Evolutionary conservation across 225 moss, liverwort and hornwort genomes (phyloP).

Genomic region (Ulota crispa): DNA sequence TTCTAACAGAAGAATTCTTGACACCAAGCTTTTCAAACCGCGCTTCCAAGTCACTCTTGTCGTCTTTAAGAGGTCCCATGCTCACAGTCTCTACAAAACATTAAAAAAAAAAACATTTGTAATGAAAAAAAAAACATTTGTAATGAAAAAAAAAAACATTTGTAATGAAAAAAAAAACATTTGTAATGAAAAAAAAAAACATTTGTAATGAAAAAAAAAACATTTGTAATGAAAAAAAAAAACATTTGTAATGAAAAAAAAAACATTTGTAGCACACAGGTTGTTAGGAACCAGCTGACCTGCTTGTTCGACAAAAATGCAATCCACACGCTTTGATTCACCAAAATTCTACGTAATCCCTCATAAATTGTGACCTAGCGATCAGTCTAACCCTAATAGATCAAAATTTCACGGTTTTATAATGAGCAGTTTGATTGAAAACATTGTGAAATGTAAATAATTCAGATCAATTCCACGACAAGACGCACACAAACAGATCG

Average conservation of each 20-base stretch:
- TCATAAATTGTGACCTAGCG: background rate
- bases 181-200: no score
- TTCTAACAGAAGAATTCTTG: slow-evolving; percentile 32
- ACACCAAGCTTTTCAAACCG: slow-evolving; percentile 36
- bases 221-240: background rate
- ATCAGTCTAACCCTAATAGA: background rate
- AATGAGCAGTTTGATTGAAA: background rate
- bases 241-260: background rate
- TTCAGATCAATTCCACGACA: no score
- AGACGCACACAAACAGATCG: no score
- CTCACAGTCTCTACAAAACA: slow-evolving; percentile 24
- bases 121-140: background rate
- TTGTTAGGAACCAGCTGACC: background rate
- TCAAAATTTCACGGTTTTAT: background rate
- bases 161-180: background rate
- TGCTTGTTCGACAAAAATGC: background rate
- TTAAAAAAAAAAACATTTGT: background rate
- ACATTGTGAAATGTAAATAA: background rate
- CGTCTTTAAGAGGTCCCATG: slow-evolving; percentile 30
- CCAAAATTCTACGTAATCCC: background rate
- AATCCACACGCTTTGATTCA: background rate
- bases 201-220: background rate
- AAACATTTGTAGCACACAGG: slow-evolving; percentile 8
- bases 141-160: no score
- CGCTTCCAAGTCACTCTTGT: slow-evolving; percentile 19